Base-by-base conservation (phyloP, 2,329 filamentous ascomycete species). In the Aurifilum marmelostoma region DNA sequence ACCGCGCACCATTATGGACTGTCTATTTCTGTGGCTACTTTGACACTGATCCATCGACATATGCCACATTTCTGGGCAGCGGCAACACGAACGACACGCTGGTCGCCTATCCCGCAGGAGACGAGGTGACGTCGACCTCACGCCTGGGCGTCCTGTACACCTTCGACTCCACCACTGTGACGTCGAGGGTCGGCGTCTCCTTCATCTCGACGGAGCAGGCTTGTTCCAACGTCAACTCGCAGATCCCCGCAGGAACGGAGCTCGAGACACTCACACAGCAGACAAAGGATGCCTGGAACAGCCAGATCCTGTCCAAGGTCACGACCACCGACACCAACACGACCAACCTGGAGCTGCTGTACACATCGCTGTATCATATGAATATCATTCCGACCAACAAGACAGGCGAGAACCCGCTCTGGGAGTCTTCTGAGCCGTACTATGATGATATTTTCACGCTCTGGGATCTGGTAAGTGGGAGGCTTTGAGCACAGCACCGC, bases 401-500 rank as follows among this genome's bases (percentile, higher is more conserved):
- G 71, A 92, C 89, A 0, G 89, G 89, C 0, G 91, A 92, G 75
- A 93, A 92, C 70, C 89, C 90, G 0, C 77, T 83, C 0, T 92
- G 90, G 90, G 75, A 79, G 1, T 89, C 87, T 1, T 73, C 75
- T 0, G 90, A 92, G 76, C 90, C 90, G 1, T 92, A 91, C 74
- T 92, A 91, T 74, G 88, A 91, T 69, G 90, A 92, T 69, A 87
- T 90, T 21, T 92, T 91, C 74, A 92, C 90, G 0, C 84, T 90
- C 29, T 92, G 91, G 90, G 85, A 39, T 39, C 37, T 39, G 37
- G 37, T 39, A 12, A 39, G 37, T 39, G 37, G 2, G 37, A 9
- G 37, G 5, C 12, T 39, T 39, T 39, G 5, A 2, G 9, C 9
- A 39, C 9, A 9, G 37, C 12, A 11, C 37, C 8, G 7, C 37